Percentiles rank a stretch among this genome's conserved stretches.
These are phyloP conservation scores for Lachnellula subtilissima DNA, from an alignment of 2,329 filamentous ascomycete genomes.

Conservation along the genomic window DNA sequence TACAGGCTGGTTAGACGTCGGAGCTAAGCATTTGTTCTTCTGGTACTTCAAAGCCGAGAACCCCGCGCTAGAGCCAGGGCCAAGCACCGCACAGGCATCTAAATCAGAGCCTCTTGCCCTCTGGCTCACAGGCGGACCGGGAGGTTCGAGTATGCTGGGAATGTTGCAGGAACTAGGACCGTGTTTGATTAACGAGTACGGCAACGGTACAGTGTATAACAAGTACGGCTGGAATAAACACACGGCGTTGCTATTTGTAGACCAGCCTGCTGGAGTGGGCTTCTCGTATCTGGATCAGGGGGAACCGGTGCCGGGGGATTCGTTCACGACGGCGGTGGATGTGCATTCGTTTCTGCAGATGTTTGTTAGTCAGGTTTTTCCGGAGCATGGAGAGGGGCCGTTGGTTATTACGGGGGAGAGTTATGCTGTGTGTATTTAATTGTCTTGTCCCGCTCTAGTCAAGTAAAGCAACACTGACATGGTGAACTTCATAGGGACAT, in stretches of 20 bases:
- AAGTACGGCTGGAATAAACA: constrained; percentile 60
- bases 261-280: constrained; percentile 64
- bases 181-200: constrained; percentile 36
- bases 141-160: constrained; percentile 56
- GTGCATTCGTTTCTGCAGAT: constrained; percentile 46
- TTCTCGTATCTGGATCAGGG: constrained; percentile 49
- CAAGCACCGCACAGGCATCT: too few relatives aligned
- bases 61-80: background rate
- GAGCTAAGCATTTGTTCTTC: constrained; percentile 40
- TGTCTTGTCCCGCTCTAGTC: background rate
- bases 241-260: constrained; percentile 47
- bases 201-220: constrained; percentile 42
- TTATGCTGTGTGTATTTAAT: constrained; percentile 36
- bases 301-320: constrained; percentile 32
- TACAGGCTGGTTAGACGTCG: constrained; percentile 25
- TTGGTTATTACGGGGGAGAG: constrained; percentile 46
- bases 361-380: constrained; percentile 43
- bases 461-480: background rate
- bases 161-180: constrained; percentile 55
- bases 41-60: constrained; percentile 41
- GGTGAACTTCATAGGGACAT: constrained; percentile 34
- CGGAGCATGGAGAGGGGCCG: constrained; percentile 33
- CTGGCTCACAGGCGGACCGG: constrained; percentile 63
- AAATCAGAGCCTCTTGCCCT: constrained; percentile 47
- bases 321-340: constrained; percentile 41